Evolutionary conservation across 2,329 filamentous ascomycete genomes (phyloP).

Genomic region (Cladosporium sp.): DNA sequence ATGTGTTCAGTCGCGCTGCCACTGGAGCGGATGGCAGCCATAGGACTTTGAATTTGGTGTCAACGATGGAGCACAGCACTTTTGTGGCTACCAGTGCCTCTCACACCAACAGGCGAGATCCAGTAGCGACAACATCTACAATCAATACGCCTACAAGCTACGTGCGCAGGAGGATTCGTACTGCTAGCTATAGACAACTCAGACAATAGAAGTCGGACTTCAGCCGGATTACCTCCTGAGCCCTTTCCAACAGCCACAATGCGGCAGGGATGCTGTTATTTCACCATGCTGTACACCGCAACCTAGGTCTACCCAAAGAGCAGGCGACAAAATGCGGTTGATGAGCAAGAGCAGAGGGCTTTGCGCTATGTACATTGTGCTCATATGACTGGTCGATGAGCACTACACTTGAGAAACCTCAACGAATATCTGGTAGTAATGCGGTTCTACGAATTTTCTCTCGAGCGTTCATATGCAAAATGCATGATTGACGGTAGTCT

Average conservation of each 20-base stretch:
- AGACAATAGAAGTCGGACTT: neutral
- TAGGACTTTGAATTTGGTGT: neutral
- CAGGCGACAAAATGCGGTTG: neutral
- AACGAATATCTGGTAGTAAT: too few species aligned
- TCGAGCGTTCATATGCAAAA: too few species aligned
- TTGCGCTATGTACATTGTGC: too few species aligned
- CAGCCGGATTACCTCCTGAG: neutral
- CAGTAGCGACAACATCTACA: neutral
- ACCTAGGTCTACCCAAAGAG: neutral
- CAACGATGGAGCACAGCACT: neutral
- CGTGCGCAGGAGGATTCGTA: neutral
- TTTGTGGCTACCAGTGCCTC: neutral
- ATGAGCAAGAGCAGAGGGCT: neutral
- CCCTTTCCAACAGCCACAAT: neutral
- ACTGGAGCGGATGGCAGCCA: neutral
- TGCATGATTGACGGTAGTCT: too few species aligned
- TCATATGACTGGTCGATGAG: too few species aligned
- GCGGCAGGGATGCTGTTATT: neutral
- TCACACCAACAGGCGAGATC: neutral
- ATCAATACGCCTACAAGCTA: neutral
- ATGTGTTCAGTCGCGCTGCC: neutral
- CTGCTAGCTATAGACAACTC: neutral
- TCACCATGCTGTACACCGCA: neutral
- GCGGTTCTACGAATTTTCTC: too few species aligned
- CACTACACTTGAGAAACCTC: too few species aligned